phyloP scores from a whole-genome alignment of 345 rosid genomes.

The Alliaria petiolata region DNA sequence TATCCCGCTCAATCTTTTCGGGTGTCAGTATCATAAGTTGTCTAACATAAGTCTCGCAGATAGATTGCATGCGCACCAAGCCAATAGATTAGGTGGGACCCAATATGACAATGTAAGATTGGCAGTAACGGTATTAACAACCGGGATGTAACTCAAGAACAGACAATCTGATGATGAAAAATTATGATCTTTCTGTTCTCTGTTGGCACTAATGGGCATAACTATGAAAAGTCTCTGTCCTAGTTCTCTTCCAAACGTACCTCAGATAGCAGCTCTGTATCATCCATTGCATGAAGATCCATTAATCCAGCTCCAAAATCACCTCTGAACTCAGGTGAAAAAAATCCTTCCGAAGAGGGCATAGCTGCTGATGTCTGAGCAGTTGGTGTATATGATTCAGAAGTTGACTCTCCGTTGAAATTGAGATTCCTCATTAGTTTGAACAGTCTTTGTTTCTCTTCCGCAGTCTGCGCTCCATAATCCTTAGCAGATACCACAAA shows the following conservation, averaged over 20 bases:
- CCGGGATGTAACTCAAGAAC: neutral
- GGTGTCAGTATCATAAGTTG: neutral
- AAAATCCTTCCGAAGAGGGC: slow-evolving; percentile 70
- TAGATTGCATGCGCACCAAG: slow-evolving; percentile 1
- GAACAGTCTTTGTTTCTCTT: slow-evolving; percentile 93
- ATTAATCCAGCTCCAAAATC: slow-evolving; percentile 99
- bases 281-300: slow-evolving; percentile 99
- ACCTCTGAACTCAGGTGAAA: slow-evolving; percentile 88
- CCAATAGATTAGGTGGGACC: neutral
- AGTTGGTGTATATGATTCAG: slow-evolving; percentile 66
- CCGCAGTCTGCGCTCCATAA: slow-evolving; percentile 92
- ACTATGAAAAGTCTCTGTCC: neutral
- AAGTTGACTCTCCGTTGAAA: slow-evolving; percentile 82
- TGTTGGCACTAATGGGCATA: neutral
- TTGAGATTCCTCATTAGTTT: slow-evolving; percentile 93
- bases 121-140: neutral
- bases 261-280: slow-evolving; percentile 94
- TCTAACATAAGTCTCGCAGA: neutral
- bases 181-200: neutral
- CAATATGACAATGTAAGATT: neutral
- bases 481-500: slow-evolving; percentile 55
- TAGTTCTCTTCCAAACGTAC: slow-evolving; percentile 35
- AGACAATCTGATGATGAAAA: neutral
- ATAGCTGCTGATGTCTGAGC: slow-evolving; percentile 57
- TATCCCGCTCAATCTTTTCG: neutral